Evolutionary conservation across 441 rosid species (phyloP).

Genomic region (Iberis amara): DNA sequence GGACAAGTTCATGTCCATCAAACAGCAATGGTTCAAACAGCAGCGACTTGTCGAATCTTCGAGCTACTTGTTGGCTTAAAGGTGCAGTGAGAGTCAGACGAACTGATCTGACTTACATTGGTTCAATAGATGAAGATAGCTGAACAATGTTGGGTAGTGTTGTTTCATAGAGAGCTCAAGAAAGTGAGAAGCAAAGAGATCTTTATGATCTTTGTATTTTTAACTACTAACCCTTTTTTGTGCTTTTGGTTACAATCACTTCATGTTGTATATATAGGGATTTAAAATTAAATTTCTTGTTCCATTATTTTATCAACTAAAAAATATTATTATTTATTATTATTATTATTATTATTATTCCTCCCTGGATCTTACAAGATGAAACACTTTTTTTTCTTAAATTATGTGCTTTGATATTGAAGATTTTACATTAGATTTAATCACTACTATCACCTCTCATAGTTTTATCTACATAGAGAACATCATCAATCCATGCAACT

Average conservation of each 20-base stretch:
- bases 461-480: slow-evolving; percentile 59
- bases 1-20: slow-evolving; percentile 67
- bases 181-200: slow-evolving; percentile 14
- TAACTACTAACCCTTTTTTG: background rate
- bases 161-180: slow-evolving; percentile 16
- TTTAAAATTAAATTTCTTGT: background rate
- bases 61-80: slow-evolving; percentile 88
- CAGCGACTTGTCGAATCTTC: slow-evolving; percentile 66
- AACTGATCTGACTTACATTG: slow-evolving; percentile 77
- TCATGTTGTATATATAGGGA: background rate
- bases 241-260: background rate
- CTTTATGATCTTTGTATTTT: background rate
- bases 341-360: too few relatives aligned
- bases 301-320: background rate
- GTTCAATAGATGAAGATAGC: slow-evolving; percentile 89
- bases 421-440: too few relatives aligned
- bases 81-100: slow-evolving; percentile 90
- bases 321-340: too few relatives aligned
- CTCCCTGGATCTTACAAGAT: too few relatives aligned
- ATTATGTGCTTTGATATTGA: too few relatives aligned
- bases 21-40: slow-evolving; percentile 44
- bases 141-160: slow-evolving; percentile 32
- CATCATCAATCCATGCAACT: slow-evolving; percentile 67
- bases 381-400: too few relatives aligned
- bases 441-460: slow-evolving; percentile 20